A percentile compares a stretch with the other conserved stretches of the same genome.
Conservation (phyloP, 495 filamentous ascomycete genomes). For the Echria macrotheca region DNA sequence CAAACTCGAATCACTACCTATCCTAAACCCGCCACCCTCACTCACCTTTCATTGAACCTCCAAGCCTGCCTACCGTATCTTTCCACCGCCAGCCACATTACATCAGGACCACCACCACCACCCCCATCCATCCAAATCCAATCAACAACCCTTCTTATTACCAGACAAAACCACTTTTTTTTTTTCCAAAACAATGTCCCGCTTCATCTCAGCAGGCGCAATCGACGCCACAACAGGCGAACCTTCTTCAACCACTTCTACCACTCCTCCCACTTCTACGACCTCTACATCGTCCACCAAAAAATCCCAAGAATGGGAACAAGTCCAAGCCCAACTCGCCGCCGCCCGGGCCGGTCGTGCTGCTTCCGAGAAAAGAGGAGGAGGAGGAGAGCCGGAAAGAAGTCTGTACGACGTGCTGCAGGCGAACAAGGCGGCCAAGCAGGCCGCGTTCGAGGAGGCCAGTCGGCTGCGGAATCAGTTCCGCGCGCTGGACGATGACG, state of each 20-base stretch:
- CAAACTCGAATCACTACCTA: too few relatives aligned
- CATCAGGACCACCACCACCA: too few relatives aligned
- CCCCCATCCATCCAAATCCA: too few relatives aligned
- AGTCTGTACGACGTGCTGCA: constrained; percentile 83
- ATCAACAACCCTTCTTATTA: too few relatives aligned
- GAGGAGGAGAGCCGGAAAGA: constrained; percentile 54
- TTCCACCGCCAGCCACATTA: too few relatives aligned
- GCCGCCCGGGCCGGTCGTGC: constrained; percentile 45
- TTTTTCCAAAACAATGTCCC: constrained; percentile 67
- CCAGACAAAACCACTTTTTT: too few relatives aligned
- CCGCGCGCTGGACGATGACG: constrained; percentile 85
- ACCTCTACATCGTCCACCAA: constrained; percentile 1
- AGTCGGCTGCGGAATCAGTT: constrained; percentile 88
- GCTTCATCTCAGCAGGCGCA: constrained; percentile 85
- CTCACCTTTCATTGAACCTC: too few relatives aligned
- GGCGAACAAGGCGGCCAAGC: constrained; percentile 94
- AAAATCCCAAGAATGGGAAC: constrained; percentile 53
- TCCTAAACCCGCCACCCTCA: too few relatives aligned
- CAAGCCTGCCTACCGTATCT: too few relatives aligned
- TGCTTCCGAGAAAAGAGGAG: constrained; percentile 49
- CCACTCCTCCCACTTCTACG: neutral
- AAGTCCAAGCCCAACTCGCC: constrained; percentile 72
- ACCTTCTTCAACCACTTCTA: constrained; percentile 10
- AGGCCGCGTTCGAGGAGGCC: constrained; percentile 93
- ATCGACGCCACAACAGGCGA: constrained; percentile 51